Conservation (phyloP, 2,329 filamentous ascomycete genomes). For the Neurospora crassa region DNA sequence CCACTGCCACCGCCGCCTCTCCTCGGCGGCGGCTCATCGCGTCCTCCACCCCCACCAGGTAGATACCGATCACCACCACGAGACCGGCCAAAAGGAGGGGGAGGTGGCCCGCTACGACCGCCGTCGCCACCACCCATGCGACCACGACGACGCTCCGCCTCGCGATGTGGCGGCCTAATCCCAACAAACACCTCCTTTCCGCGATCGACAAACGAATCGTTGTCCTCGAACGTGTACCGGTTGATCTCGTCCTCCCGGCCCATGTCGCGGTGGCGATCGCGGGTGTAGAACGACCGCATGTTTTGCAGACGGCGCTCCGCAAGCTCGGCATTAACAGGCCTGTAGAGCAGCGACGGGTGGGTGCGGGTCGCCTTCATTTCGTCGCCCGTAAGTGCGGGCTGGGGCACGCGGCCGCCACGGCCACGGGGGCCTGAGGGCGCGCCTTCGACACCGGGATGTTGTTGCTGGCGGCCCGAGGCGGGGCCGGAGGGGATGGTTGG, state of each 20-base stretch:
- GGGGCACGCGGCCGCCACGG: conserved; percentile 12
- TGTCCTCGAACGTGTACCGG: conserved; percentile 64
- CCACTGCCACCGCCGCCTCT: not conserved
- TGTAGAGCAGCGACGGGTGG: conserved; percentile 33
- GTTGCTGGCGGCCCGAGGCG: conserved; percentile 3
- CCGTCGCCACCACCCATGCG: not conserved
- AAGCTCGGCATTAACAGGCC: conserved; percentile 54
- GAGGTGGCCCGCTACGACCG: conserved; percentile 2
- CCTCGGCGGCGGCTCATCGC: not conserved
- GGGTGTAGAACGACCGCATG: conserved; percentile 38
- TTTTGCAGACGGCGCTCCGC: conserved; percentile 54
- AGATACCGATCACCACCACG: conserved; percentile 4
- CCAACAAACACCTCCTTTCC: conserved; percentile 61
- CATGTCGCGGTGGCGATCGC: conserved; percentile 29
- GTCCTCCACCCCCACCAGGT: not conserved
- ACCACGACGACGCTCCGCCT: conserved; percentile 29
- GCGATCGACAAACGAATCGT: conserved; percentile 57
- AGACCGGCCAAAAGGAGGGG: conserved; percentile 4
- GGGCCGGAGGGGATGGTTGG: conserved; percentile 15
- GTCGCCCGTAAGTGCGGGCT: conserved; percentile 8
- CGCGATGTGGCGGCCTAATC: conserved; percentile 49
- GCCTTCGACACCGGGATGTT: conserved; percentile 17
- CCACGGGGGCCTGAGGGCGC: conserved; percentile 21
- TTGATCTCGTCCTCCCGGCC: conserved; percentile 49
- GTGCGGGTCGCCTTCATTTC: conserved; percentile 28